Percentiles rank a stretch among this genome's conserved stretches.
phyloP scores from a whole-genome alignment of 2,329 filamentous ascomycete genomes.

The Aspergillus ochraceoroseus region DNA sequence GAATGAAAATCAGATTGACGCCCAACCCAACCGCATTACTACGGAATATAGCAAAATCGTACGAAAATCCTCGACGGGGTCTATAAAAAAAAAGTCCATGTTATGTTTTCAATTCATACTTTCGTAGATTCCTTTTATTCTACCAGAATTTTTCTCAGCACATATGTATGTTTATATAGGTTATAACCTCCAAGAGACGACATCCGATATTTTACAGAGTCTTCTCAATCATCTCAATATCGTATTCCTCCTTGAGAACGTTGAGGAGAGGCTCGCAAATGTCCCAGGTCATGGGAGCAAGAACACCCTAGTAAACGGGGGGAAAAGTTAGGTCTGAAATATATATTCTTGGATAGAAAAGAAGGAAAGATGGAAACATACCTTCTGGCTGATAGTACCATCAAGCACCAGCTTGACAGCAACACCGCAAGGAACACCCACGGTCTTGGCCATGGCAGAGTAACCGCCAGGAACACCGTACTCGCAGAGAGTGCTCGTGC shows the following conservation, averaged over 20 bases:
- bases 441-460: conserved; percentile 76
- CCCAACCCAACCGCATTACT: no score
- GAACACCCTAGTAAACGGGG: conserved; percentile 50
- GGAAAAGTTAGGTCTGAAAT: not conserved
- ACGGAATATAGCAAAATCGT: no score
- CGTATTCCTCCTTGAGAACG: conserved; percentile 70
- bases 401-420: conserved; percentile 75
- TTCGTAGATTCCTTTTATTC: not conserved
- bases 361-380: conserved; percentile 14
- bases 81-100: no score
- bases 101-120: conserved; percentile 1
- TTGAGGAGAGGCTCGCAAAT: conserved; percentile 70
- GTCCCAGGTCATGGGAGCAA: conserved; percentile 70
- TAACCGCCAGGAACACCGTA: conserved; percentile 77
- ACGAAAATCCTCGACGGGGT: no score
- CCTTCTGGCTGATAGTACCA: conserved; percentile 64
- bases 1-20: conserved; percentile 6
- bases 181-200: conserved; percentile 5
- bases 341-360: not conserved
- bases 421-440: conserved; percentile 69
- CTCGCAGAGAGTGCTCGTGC: conserved; percentile 74
- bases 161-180: no score
- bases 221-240: conserved; percentile 69
- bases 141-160: no score
- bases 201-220: conserved; percentile 33